phyloP scores from a whole-genome alignment of 2,329 filamentous ascomycete genomes.

The Cytospora mali region DNA sequence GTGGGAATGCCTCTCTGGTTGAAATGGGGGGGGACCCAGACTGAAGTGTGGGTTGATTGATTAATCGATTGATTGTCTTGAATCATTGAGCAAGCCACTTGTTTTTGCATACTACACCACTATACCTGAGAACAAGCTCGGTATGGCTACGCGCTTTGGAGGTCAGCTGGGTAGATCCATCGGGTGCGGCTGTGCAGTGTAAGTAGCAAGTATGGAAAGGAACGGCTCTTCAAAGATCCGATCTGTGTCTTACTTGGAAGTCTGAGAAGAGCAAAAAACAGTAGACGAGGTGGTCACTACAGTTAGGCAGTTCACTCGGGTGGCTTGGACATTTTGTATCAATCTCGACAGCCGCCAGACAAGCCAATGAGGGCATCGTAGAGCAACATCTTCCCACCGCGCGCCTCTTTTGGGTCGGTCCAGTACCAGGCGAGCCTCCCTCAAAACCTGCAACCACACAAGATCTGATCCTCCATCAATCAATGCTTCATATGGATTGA shows the following conservation, averaged over 20 bases:
- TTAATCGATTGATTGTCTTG: background rate
- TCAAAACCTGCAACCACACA: constrained; percentile 11
- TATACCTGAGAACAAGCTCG: constrained; percentile 5
- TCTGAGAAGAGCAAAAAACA: background rate
- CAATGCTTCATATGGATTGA: background rate
- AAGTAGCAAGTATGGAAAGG: background rate
- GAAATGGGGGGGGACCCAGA: too few species aligned
- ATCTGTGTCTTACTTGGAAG: constrained; percentile 16
- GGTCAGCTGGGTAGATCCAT: background rate
- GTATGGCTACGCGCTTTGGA: constrained; percentile 23
- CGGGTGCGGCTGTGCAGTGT: constrained; percentile 17
- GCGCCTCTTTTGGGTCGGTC: constrained; percentile 13
- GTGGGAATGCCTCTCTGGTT: too few species aligned
- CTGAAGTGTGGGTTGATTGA: background rate
- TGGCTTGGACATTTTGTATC: background rate
- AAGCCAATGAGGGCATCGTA: constrained; percentile 21
- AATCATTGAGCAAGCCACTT: background rate
- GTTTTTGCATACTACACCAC: background rate
- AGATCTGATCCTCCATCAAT: constrained; percentile 3
- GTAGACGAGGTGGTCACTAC: background rate
- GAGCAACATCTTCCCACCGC: constrained; percentile 1
- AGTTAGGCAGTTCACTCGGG: background rate
- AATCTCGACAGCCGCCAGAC: constrained; percentile 25
- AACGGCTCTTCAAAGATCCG: constrained; percentile 16
- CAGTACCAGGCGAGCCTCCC: constrained; percentile 8